Conservation (phyloP, 2,329 filamentous ascomycete genomes). For the Apiospora hydei region DNA sequence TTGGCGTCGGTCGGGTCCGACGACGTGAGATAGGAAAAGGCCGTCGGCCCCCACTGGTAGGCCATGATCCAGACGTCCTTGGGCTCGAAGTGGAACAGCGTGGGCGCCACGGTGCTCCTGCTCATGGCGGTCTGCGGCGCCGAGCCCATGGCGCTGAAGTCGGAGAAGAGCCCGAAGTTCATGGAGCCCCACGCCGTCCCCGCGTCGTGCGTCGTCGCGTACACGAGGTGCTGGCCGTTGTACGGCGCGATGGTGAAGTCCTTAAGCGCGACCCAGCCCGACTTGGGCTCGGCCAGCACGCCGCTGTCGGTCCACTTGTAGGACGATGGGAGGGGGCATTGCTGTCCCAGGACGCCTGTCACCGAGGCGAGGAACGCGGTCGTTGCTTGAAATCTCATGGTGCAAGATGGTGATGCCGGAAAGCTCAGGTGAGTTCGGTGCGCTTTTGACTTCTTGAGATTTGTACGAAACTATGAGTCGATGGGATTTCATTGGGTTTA, state of each 20-base stretch:
- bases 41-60: slow-evolving; percentile 68
- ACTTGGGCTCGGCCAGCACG: slow-evolving; percentile 18
- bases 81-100: slow-evolving; percentile 68
- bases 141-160: slow-evolving; percentile 59
- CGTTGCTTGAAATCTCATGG: neutral
- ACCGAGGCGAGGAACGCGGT: neutral
- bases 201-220: slow-evolving; percentile 57
- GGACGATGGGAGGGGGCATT: slow-evolving; percentile 7
- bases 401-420: neutral
- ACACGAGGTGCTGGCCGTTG: slow-evolving; percentile 68
- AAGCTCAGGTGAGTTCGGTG: neutral
- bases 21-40: slow-evolving; percentile 68
- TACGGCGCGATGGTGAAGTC: slow-evolving; percentile 65
- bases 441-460: neutral
- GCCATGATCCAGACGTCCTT: slow-evolving; percentile 70
- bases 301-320: slow-evolving; percentile 21
- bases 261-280: slow-evolving; percentile 56
- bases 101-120: slow-evolving; percentile 60
- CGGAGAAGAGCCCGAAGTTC: slow-evolving; percentile 61
- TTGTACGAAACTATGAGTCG: neutral
- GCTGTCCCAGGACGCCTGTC: neutral
- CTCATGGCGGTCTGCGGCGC: slow-evolving; percentile 61
- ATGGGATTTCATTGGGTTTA: neutral
- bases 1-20: slow-evolving; percentile 63
- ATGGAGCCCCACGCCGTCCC: slow-evolving; percentile 61